Evolutionary conservation across 2,329 filamentous ascomycete genomes (phyloP).

Genomic region (Venturia carpophila): DNA sequence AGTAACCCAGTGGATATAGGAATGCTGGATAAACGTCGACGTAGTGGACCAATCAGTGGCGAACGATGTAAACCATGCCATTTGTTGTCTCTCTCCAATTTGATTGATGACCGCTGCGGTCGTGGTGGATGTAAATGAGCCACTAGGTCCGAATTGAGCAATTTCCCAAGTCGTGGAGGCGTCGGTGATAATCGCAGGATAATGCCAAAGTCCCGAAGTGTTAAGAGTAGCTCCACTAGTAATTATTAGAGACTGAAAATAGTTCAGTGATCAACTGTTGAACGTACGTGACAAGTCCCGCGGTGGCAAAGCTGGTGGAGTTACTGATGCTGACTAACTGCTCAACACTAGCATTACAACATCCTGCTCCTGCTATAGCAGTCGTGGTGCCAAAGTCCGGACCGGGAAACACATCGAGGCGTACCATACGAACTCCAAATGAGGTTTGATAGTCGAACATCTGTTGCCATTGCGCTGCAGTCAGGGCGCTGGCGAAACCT

Average conservation of each 20-base stretch:
- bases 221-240: slow-evolving; percentile 39
- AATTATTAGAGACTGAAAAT: background rate
- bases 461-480: slow-evolving; percentile 43
- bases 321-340: slow-evolving; percentile 46
- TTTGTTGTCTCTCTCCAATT: slow-evolving; percentile 46
- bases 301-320: slow-evolving; percentile 42
- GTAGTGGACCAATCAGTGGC: slow-evolving; percentile 40
- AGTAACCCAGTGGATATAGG: slow-evolving; percentile 51
- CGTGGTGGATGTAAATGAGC: slow-evolving; percentile 31
- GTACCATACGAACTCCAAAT: slow-evolving; percentile 50
- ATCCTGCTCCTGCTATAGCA: slow-evolving; percentile 34
- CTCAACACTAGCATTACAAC: slow-evolving; percentile 43
- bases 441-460: slow-evolving; percentile 46
- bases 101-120: slow-evolving; percentile 50
- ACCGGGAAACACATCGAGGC: slow-evolving; percentile 45
- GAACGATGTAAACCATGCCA: slow-evolving; percentile 48
- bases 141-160: slow-evolving; percentile 40
- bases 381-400: slow-evolving; percentile 33
- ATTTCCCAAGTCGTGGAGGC: slow-evolving; percentile 41
- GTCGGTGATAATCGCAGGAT: slow-evolving; percentile 45
- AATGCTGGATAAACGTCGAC: slow-evolving; percentile 48
- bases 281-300: slow-evolving; percentile 37
- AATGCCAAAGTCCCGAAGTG: slow-evolving; percentile 46
- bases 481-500: slow-evolving; percentile 37
- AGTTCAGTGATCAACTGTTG: background rate